phyloP scores from a whole-genome alignment of 108 stramenopile species.

The Epithemia pelagica region DNA sequence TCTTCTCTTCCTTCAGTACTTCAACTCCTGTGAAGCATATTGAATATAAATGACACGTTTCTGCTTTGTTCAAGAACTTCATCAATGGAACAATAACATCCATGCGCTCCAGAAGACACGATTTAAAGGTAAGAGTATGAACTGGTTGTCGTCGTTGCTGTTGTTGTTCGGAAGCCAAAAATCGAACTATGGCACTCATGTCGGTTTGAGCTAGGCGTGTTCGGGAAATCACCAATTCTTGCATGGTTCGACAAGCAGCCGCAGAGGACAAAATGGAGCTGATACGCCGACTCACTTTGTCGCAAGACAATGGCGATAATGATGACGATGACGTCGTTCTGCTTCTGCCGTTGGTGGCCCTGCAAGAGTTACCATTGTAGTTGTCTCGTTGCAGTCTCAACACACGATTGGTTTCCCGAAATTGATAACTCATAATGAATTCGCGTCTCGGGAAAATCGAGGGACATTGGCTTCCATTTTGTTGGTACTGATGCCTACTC shows the following conservation, averaged over 20 bases:
- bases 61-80: background rate
- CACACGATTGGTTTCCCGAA: background rate
- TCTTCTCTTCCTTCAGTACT: background rate
- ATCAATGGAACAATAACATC: background rate
- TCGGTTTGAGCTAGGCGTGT: background rate
- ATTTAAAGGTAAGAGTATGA: background rate
- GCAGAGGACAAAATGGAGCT: background rate
- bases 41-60: background rate
- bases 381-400: background rate
- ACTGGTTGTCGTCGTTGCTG: background rate
- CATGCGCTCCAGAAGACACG: background rate
- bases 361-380: too few relatives aligned
- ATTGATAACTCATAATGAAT: background rate
- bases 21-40: background rate
- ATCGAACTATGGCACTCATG: background rate
- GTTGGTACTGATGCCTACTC: too few relatives aligned
- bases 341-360: background rate
- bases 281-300: background rate
- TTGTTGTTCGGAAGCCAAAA: background rate
- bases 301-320: too few relatives aligned
- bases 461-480: too few relatives aligned
- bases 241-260: too few relatives aligned
- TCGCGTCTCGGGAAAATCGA: background rate
- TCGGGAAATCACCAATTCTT: background rate
- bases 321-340: background rate